A percentile compares a stretch with the other conserved stretches of the same genome.
Conservation (phyloP, 768 basidiomycete species). For the Termitomyces sp. region DNA sequence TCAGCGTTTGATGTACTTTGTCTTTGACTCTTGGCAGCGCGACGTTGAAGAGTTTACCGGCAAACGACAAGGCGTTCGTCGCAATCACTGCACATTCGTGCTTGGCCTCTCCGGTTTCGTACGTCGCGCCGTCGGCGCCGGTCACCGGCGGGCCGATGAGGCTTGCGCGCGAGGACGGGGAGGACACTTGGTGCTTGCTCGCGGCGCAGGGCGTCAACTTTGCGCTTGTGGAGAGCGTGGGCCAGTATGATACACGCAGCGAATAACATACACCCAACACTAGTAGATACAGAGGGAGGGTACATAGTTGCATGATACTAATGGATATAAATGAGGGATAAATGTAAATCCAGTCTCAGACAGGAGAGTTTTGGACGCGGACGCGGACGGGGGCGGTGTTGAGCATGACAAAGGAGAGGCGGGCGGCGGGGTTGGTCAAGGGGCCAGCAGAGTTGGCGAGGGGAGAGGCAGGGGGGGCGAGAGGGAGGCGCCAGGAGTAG, state of each 20-base stretch:
- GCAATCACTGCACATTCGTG: conserved; percentile 39
- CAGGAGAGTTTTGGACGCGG: conserved; percentile 37
- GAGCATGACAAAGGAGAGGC: conserved; percentile 55
- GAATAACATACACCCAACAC: conserved; percentile 1
- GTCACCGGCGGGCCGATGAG: conserved; percentile 26
- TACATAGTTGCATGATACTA: too few relatives aligned
- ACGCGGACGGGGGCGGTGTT: conserved; percentile 35
- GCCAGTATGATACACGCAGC: conserved; percentile 22
- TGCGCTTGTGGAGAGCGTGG: conserved; percentile 24
- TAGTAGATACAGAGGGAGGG: conserved; percentile 13
- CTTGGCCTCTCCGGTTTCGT: conserved; percentile 43
- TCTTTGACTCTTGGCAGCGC: too few relatives aligned
- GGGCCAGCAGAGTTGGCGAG: conserved; percentile 32
- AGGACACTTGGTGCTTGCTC: conserved; percentile 47
- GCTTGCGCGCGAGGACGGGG: conserved; percentile 41
- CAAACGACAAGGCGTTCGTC: too few relatives aligned
- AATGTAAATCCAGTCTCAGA: conserved; percentile 14
- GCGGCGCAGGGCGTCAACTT: conserved; percentile 26
- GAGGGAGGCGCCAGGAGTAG: conserved; percentile 43
- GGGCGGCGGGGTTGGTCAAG: conserved; percentile 52
- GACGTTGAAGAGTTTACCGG: too few relatives aligned
- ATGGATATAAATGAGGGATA: conserved; percentile 15
- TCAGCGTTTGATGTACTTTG: not conserved
- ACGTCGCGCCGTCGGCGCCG: conserved; percentile 28
- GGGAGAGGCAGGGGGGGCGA: conserved; percentile 27